Conservation (phyloP, 768 basidiomycete species). For the Agrocybe chaxingu region DNA sequence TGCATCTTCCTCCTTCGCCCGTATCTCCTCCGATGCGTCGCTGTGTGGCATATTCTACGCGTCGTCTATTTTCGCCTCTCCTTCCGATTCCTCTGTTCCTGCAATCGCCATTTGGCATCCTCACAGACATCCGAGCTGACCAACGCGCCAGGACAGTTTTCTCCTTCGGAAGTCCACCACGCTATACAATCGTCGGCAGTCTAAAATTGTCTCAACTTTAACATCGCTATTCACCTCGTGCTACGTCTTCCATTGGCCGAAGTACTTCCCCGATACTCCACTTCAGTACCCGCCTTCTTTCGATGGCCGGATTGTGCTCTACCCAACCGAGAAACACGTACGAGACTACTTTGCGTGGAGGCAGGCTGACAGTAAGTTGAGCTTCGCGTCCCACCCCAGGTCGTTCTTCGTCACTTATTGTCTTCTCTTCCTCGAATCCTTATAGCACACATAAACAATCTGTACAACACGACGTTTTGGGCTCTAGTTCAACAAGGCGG, state of each 20-base stretch:
- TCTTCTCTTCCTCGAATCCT: not conserved
- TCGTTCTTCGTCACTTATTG: slow-evolving; percentile 7
- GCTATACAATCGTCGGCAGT: slow-evolving; percentile 80
- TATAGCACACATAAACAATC: slow-evolving; percentile 94
- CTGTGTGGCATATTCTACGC: no score
- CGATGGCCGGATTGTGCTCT: slow-evolving; percentile 83
- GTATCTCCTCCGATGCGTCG: no score
- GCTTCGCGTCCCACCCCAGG: not conserved
- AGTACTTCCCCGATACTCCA: slow-evolving; percentile 69
- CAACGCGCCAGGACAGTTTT: slow-evolving; percentile 55
- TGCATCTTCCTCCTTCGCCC: no score
- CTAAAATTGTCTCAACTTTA: slow-evolving; percentile 83
- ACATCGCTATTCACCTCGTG: slow-evolving; percentile 88
- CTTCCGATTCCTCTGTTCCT: not conserved
- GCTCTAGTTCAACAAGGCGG: slow-evolving; percentile 85
- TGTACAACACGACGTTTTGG: slow-evolving; percentile 97
- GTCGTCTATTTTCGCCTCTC: no score
- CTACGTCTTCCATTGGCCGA: slow-evolving; percentile 84
- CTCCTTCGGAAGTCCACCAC: slow-evolving; percentile 72
- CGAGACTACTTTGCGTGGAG: slow-evolving; percentile 96
- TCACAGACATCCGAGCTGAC: slow-evolving; percentile 4
- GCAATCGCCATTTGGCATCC: slow-evolving; percentile 4
- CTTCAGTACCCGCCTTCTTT: slow-evolving; percentile 88
- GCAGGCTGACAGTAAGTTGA: slow-evolving; percentile 84
- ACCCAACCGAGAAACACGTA: slow-evolving; percentile 69